These are phyloP conservation scores for Diversispora eburnea DNA, from an alignment of 192 early-diverging fungal species.

Conservation along the genomic window DNA sequence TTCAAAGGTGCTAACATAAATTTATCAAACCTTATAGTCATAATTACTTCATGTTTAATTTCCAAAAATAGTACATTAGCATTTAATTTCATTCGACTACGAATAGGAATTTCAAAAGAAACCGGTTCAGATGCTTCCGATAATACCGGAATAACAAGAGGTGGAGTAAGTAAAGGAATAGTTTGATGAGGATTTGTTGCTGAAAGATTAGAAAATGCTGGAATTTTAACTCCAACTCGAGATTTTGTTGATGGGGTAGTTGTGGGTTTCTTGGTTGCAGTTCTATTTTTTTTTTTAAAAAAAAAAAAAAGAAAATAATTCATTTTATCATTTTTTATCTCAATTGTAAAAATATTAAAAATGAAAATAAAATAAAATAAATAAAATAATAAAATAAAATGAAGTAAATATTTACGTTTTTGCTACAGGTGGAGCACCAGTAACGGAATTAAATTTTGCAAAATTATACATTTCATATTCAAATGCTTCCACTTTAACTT, in stretches of 20 bases:
- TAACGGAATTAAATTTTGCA: conserved; percentile 17
- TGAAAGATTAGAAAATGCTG: conserved; percentile 20
- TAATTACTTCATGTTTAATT: conserved; percentile 26
- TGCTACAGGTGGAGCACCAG: not conserved
- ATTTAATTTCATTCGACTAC: conserved; percentile 19
- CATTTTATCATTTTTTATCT: not conserved
- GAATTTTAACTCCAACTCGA: conserved; percentile 16
- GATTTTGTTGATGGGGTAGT: not conserved
- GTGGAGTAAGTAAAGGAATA: conserved; percentile 7
- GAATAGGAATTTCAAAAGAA: conserved; percentile 27
- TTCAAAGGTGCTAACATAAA: conserved; percentile 28
- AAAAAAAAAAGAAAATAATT: not conserved
- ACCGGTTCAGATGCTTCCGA: not conserved
- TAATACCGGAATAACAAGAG: conserved; percentile 18
- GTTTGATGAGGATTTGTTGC: conserved; percentile 29
- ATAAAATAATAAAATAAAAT: not conserved
- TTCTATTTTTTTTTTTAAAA: not conserved
- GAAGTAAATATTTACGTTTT: conserved; percentile 3
- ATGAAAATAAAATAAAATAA: not conserved
- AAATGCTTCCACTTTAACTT: conserved; percentile 30
- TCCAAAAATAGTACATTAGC: conserved; percentile 25
- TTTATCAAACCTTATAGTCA: conserved; percentile 30
- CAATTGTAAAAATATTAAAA: not conserved
- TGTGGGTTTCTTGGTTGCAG: not conserved
- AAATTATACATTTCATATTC: conserved; percentile 32